Percentiles rank a stretch among this genome's conserved stretches.
These are phyloP conservation scores for Ceratobasidium sp. DNA, from an alignment of 1,284 basidiomycete species.

Conservation along the genomic window DNA sequence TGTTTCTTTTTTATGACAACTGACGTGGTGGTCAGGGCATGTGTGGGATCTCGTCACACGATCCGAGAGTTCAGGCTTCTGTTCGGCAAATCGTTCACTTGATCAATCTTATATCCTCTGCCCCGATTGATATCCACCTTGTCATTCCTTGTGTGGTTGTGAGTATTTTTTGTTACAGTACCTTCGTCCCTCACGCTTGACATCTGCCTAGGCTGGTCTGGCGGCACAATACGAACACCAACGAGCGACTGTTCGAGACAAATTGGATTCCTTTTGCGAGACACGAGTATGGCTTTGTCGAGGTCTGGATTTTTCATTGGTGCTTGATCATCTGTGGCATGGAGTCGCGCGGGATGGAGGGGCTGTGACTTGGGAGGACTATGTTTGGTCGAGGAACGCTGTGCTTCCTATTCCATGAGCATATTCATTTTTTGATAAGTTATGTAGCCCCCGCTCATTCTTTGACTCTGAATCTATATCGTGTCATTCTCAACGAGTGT, in stretches of 20 bases:
- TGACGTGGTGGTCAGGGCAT: conserved; percentile 18
- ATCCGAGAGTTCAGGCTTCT: conserved; percentile 22
- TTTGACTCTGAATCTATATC: background rate
- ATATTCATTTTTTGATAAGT: too few relatives aligned
- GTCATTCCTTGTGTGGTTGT: conserved; percentile 11
- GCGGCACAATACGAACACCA: conserved; percentile 33
- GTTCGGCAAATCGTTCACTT: conserved; percentile 33
- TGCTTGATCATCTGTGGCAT: conserved; percentile 32
- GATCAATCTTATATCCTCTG: background rate
- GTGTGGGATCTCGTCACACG: conserved; percentile 10
- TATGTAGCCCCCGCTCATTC: background rate
- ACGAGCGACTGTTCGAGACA: conserved; percentile 11
- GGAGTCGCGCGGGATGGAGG: conserved; percentile 20
- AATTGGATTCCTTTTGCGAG: conserved; percentile 10
- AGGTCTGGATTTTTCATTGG: conserved; percentile 7
- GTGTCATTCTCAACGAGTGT: too few relatives aligned
- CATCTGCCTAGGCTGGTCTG: conserved; percentile 24
- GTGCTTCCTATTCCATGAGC: conserved; percentile 19
- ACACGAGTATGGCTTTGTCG: conserved; percentile 29
- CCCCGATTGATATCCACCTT: conserved; percentile 23
- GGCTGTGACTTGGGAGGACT: conserved; percentile 30
- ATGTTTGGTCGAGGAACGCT: conserved; percentile 10
- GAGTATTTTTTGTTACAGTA: background rate
- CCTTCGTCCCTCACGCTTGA: background rate
- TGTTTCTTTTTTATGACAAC: background rate